Conservation (phyloP, 2,329 filamentous ascomycete genomes). For the Colletotrichum eleusines region DNA sequence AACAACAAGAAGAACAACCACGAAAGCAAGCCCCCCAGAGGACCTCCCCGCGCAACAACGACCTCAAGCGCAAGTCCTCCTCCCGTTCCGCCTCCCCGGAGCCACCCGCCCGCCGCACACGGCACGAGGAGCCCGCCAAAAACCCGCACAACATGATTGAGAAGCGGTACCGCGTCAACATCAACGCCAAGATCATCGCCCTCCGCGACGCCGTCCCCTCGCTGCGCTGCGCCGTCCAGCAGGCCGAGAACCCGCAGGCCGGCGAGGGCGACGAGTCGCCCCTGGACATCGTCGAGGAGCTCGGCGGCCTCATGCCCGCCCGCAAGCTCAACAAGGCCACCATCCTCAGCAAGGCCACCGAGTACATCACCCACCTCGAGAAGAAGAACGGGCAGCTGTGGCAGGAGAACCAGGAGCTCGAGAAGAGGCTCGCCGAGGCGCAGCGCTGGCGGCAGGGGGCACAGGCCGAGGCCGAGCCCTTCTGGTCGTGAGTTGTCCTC, state of each 20-base stretch:
- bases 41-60: slow-evolving; percentile 43
- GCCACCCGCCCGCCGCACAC: slow-evolving; percentile 47
- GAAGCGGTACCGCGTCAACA: slow-evolving; percentile 84
- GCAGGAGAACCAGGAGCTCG: slow-evolving; percentile 50
- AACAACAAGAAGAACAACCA: neutral
- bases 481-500: slow-evolving; percentile 16
- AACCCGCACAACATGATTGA: slow-evolving; percentile 89
- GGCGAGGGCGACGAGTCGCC: slow-evolving; percentile 46
- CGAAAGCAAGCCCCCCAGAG: slow-evolving; percentile 14
- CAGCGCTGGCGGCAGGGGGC: slow-evolving; percentile 37
- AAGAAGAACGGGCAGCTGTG: slow-evolving; percentile 50
- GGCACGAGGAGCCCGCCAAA: slow-evolving; percentile 68
- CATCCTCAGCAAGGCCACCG: slow-evolving; percentile 55
- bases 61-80: slow-evolving; percentile 50
- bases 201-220: slow-evolving; percentile 76
- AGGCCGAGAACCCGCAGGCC: slow-evolving; percentile 45
- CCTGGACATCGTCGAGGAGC: slow-evolving; percentile 46
- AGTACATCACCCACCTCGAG: slow-evolving; percentile 54
- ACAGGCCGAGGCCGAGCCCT: slow-evolving; percentile 23
- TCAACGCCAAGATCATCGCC: slow-evolving; percentile 86
- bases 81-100: slow-evolving; percentile 57
- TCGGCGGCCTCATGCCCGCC: slow-evolving; percentile 50
- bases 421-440: slow-evolving; percentile 44
- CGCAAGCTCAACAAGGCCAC: slow-evolving; percentile 59
- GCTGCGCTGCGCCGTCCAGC: slow-evolving; percentile 54